Base-by-base conservation (phyloP, 345 rosid genomes). In the Murraya koenigii region DNA sequence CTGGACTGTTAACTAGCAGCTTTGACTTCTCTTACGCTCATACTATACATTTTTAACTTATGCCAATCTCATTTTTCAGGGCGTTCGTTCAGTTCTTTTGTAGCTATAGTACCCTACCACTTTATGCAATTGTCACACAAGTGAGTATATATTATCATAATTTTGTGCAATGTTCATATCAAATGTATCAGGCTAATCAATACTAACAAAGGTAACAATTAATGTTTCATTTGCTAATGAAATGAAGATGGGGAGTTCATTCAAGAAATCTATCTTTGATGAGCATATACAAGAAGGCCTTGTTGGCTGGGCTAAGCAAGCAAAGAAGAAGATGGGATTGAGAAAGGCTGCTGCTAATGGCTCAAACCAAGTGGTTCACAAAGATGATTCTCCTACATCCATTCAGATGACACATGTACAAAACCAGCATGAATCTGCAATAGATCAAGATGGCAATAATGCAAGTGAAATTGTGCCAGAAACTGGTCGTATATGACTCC, bases 221-320 rank as follows among this genome's bases (percentile, higher is more conserved):
- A 8, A 13, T 44, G 25, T 65, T 39, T 10, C 4, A 13, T 56
- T 35, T 56, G 52, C 4, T 36, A 13, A 4, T 23, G 23, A 72
- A 58, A 74, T 75, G 78, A 78, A 95, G 98, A 95, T 95, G 99
- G 98, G 98, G 75, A 92, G 88, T 84, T 89, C 92, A 36, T 92
- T 78, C 79, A 91, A 92, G 82, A 88, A 85, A 70, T 89, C 85
- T 32, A 89, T 95, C 80, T 93, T 95, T 75, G 92, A 91, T 28
- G 98, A 95, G 8, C 84, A 93, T 69, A 68, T 86, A 30, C 94
- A 84, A 33, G 82, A 80, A 36, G 93, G 94, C 17, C 80, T 95
- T 2, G 87, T 80, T 8, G 98, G 87, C 8, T 93, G 98, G 99
- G 97, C 93, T 19, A 82, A 59, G 85, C 75, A 78, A 25, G 98